Evolutionary conservation across 2,329 filamentous ascomycete genomes (phyloP), one percentile per base, ranked within the genome.

Genomic region (Penicillium sp.): DNA sequence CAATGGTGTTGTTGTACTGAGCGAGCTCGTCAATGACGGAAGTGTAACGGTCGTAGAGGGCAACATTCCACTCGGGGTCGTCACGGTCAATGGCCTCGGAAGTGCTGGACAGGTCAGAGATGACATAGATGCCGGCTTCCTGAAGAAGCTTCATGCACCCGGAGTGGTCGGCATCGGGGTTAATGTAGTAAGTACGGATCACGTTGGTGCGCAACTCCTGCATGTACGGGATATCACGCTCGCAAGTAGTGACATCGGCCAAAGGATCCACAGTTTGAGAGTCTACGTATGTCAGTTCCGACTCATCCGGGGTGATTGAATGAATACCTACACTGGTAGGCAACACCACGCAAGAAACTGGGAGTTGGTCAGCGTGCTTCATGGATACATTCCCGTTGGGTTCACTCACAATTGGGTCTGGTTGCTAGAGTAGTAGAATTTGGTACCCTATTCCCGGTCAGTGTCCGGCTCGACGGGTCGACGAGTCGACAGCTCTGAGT

Each of bases 121-220:
- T 84, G 68, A 98, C 87, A 75, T 97, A 98, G 80, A 98, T 97
- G 70, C 91, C 93, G 50, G 89, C 90, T 51, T 89, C 85, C 53
- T 88, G 82, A 47, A 98, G 84, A 65, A 91, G 74, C 65, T 83
- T 79, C 92, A 98, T 96, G 80, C 93, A 97, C 37, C 80, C 82
- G 47, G 82, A 80, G 80, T 98, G 93, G 78, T 96, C 83, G 64
- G 82, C 76, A 8, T 81, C 84, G 24, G 92, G 89, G 77, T 97
- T 85, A 70, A 97, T 86, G 69, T 91, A 91, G 75, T 97, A 97
- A 48, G 93, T 91, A 75, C 93, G 91, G 75, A 98, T 93, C 66
- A 87, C 86, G 80, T 98, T 98, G 75, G 91, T 96, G 61, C 86
- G 82, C 59, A 96, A 84, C 74, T 91, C 81, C 73, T 84, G 73